Evolutionary conservation across 2,329 filamentous ascomycete species (phyloP), one percentile per base, ranked within the genome.

Genomic region (Camillea tinctor): DNA sequence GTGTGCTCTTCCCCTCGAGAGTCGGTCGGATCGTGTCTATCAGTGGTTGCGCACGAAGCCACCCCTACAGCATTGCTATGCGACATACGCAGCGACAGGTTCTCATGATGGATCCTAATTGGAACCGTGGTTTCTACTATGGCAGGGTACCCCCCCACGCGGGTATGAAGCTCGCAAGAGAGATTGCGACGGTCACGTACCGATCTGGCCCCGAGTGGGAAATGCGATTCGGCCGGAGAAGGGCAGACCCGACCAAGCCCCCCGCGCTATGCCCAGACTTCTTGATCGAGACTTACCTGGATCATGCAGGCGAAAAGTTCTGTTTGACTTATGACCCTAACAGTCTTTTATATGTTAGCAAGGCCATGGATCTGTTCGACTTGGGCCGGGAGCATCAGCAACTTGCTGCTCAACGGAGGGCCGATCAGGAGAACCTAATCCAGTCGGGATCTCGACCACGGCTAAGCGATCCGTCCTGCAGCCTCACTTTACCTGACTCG

Each of bases 11-110:
- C 73, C 91, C 93, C 0, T 85, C 91, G 48, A 85, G 94, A 36
- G 90, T 99, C 2, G 87, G 87, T 48, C 88, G 89, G 66, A 85
- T 99, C 64, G 91, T 93, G 44, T 94, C 88, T 70, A 95, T 98
- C 71, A 96, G 91, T 71, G 95, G 94, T 13, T 99, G 95, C 75
- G 95, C 94, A 0, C 84, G 95, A 64, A 96, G 91, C 68, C 95
- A 99, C 74, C 95, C 95, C 0, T 99, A 99, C 79, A 96, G 93
- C 75, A 97, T 99, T 73, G 95, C 95, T 36, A 97, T 99, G 94
- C 88, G 95, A 57, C 95, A 99, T 77, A 97, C 94, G 0, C 95
- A 99, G 77, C 88, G 95, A 24, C 95, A 98, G 79, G 95, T 97
- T 1, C 84, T 99, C 53, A 98, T 99, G 93, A 97, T 97, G 90